These are phyloP conservation scores for Magnaporthiopsis incrustans DNA, from an alignment of 2,329 filamentous ascomycete species.

Conservation along the genomic window DNA sequence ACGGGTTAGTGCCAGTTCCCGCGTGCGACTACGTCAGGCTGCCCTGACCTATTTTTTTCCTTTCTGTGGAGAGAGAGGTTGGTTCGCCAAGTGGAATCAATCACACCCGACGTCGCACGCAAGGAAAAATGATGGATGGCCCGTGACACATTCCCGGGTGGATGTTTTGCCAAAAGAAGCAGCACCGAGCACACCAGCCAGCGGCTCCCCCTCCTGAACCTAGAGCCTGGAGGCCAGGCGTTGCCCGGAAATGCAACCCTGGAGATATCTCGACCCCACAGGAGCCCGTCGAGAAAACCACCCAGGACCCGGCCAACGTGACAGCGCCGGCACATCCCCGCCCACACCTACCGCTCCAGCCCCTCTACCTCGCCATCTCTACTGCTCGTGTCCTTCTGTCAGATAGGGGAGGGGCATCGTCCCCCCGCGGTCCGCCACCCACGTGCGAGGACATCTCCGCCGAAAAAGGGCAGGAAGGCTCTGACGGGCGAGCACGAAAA, in stretches of 20 bases:
- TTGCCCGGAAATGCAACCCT: neutral
- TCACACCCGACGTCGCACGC: neutral
- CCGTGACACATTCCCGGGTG: neutral
- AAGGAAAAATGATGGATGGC: neutral
- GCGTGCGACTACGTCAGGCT: neutral
- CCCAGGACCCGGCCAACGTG: neutral
- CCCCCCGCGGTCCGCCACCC: too few species aligned
- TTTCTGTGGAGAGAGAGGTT: neutral
- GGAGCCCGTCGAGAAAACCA: neutral
- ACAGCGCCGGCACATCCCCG: neutral
- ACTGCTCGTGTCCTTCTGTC: neutral
- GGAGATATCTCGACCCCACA: neutral
- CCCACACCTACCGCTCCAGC: neutral
- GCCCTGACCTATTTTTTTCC: neutral
- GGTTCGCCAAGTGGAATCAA: neutral
- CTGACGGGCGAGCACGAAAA: neutral
- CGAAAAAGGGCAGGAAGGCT: neutral
- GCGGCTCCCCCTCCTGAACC: neutral
- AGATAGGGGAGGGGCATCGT: neutral
- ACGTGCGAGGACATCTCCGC: neutral
- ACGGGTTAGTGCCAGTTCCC: neutral
- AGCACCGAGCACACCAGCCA: neutral
- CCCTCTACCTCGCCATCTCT: neutral
- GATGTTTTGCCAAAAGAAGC: neutral
- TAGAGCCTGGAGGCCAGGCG: neutral